These are phyloP conservation scores for Rhodotorula kratochvilovae DNA, from an alignment of 768 basidiomycete genomes.

Conservation along the genomic window DNA sequence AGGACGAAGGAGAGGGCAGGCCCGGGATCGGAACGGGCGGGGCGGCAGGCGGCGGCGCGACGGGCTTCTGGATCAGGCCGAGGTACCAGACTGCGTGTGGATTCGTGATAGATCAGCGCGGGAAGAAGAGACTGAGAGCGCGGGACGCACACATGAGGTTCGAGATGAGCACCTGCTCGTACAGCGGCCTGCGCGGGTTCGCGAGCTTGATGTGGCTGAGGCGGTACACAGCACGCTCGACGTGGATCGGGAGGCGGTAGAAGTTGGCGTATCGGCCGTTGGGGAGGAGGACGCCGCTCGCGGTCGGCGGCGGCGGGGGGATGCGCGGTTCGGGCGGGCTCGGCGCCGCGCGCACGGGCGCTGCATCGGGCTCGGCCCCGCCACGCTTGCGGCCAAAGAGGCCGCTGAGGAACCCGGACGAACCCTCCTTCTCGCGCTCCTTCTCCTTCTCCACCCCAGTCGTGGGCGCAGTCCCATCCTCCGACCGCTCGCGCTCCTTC, in stretches of 20 bases:
- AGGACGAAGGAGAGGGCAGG: conserved; percentile 39
- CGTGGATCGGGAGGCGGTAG: conserved; percentile 88
- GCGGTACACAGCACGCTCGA: conserved; percentile 94
- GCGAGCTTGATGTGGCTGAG: conserved; percentile 98
- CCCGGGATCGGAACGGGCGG: conserved; percentile 46
- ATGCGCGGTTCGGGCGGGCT: conserved; percentile 33
- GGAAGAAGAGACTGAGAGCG: neutral
- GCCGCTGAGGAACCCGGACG: conserved; percentile 78
- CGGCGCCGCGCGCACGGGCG: conserved; percentile 29
- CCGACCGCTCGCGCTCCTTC: conserved; percentile 45
- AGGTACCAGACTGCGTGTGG: conserved; percentile 83
- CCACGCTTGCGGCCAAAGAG: conserved; percentile 70
- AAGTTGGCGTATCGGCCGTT: conserved; percentile 46
- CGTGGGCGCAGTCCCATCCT: conserved; percentile 33
- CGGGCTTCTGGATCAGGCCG: conserved; percentile 90
- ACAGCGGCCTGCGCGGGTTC: conserved; percentile 89
- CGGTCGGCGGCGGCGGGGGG: conserved; percentile 40
- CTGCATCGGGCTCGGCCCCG: conserved; percentile 55
- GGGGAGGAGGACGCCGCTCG: conserved; percentile 46
- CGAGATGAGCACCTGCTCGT: conserved; percentile 73
- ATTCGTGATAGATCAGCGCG: no score
- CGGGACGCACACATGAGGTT: conserved; percentile 47
- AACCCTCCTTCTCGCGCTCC: conserved; percentile 51
- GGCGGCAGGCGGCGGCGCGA: conserved; percentile 50
- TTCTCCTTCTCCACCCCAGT: no score